Base-by-base conservation (phyloP, 202 grass and related monocot genomes). In the Musa balbisiana region DNA sequence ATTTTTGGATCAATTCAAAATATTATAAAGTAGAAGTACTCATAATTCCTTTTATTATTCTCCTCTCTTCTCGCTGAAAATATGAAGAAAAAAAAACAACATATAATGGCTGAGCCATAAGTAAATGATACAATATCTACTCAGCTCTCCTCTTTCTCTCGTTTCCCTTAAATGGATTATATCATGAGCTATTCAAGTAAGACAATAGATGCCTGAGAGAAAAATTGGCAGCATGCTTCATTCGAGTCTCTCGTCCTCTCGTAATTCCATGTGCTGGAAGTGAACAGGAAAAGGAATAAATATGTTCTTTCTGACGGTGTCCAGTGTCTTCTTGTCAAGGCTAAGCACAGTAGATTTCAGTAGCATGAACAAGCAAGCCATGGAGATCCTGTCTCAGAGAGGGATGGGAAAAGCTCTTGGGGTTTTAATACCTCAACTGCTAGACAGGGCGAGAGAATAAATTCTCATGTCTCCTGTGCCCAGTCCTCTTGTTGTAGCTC, bases 201-300 rank as follows among this genome's bases (percentile, higher is more conserved):
- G 33, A 19, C 26, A 69, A 49, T 27, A 51, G 49, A 13, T 69
- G 24, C 16, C 12, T 56, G 3, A 33, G 21, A 43, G 33, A 43
- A 26, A 55, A 22, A 17, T 73, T 12, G 52, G 55, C 4, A 73
- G 16, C 8, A 25, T 53, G 55, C 11, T 11, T 64, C 26, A n/a
- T 33, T 14, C 55, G 23, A 25, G 10, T 25, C 66, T 77, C 77
- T 43, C 33, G 33, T 43, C 33, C 5, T 43, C 33, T 90, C 77
- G 82, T 83, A 78, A 87, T 80, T 62, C 76, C 27, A 43, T 8
- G 5, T 8, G 75, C 64, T 66, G 51, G n/a, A 19, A 55, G 71
- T 69, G 67, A 29, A 69, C 43, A 49, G 67, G 14, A 69, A 69
- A 49, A 26, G 50, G 71, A 54, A 54, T 73, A 52, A 73, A 55